Conservation (phyloP, 345 rosid species). For the Boechera stricta region DNA sequence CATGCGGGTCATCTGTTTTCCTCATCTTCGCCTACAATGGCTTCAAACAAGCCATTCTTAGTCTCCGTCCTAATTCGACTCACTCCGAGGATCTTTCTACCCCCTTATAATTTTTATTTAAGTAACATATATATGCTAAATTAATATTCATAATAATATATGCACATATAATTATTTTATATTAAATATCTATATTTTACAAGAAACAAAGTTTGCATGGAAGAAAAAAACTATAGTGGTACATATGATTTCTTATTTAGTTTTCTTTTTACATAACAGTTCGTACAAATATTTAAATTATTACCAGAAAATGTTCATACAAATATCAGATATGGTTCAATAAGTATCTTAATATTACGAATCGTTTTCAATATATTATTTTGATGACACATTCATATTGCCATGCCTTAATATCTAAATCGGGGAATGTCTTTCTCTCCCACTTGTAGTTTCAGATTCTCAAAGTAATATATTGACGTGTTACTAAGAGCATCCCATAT, state of each 20-base stretch:
- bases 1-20: neutral
- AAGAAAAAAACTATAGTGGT: neutral
- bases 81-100: neutral
- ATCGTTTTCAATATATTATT: neutral
- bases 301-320: neutral
- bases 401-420: neutral
- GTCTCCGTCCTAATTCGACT: neutral
- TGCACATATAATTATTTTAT: neutral
- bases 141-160: too few species aligned
- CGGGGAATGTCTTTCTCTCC: neutral
- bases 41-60: slow-evolving; percentile 10
- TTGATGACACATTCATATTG: neutral
- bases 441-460: slow-evolving; percentile 28
- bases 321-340: neutral
- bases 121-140: neutral
- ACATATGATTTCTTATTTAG: neutral
- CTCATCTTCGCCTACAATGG: neutral
- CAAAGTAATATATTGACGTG: neutral
- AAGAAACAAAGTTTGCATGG: neutral
- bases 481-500: too few species aligned
- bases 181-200: neutral
- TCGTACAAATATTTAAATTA: neutral
- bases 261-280: neutral
- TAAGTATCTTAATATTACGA: neutral
- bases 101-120: neutral